Evolutionary conservation across 2,329 filamentous ascomycete species (phyloP), one percentile per base, ranked within the genome.

Genomic region (Emmonsia crescens): DNA sequence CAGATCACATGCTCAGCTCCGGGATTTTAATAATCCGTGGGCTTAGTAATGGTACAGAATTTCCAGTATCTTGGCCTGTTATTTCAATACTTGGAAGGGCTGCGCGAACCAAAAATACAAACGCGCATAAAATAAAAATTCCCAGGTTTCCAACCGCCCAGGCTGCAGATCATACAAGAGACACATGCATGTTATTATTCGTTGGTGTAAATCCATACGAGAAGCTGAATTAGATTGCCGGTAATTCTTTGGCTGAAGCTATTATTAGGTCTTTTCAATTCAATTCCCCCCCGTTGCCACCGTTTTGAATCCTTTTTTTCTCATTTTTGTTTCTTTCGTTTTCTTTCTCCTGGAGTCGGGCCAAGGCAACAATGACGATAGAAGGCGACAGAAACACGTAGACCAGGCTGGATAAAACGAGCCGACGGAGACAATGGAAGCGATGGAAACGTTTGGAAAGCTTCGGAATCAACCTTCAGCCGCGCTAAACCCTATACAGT

Each of bases 381-480:
- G 33, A 62, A 64, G 51, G 48, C 31, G 38, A 42, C 42, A 56
- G 63, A 64, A 64, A 54, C 49, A 21, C 44, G 59, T 63, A 52
- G 61, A 63, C 21, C 46, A 61, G 38, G 49, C 38, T 27, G 57
- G 57, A 58, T 33, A 59, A 3, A 21, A 54, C 36, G 10, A 14
- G 21, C 5, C 19, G 19, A 21, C 21, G n/a, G 19, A 24, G 21
- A 12, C 19, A 14, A 40, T 40, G 38, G 38, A 57, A 54, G 44
- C 24, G 16, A 57, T 59, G 57, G 63, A 65, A 59, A 49, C 52
- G 44, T 58, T 61, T 65, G 59, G 64, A 66, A 66, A 56, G 60
- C 55, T 60, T 57, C 62, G 62, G 64, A 66, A 66, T 59, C 64
- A 38, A 24, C 60, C 14, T 21, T 54, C 60, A 60, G 31, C n/a